phyloP scores from a whole-genome alignment of 306 rosid species.

The Vachellia collinsii region DNA sequence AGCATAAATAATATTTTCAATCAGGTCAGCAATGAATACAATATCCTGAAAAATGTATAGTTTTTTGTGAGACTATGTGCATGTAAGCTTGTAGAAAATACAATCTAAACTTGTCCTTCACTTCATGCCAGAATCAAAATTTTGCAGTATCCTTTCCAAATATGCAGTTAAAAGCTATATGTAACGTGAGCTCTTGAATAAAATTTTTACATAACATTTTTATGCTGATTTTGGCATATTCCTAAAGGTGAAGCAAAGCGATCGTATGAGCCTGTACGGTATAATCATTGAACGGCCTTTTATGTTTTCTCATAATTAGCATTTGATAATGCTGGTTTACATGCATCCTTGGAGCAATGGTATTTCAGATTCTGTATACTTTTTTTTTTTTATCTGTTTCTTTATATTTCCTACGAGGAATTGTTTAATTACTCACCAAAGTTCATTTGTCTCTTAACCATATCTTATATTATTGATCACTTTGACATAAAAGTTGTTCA shows the following conservation, averaged over 20 bases:
- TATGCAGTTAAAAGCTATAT: background rate
- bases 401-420: too few species aligned
- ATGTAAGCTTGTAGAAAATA: background rate
- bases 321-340: background rate
- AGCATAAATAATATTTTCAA: conserved; percentile 24
- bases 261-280: background rate
- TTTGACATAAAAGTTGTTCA: too few species aligned
- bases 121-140: conserved; percentile 4
- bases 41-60: conserved; percentile 10
- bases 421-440: too few species aligned
- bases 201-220: background rate
- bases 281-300: background rate
- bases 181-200: background rate
- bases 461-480: too few species aligned
- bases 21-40: conserved; percentile 59
- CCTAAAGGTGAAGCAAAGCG: conserved; percentile 2
- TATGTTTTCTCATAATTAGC: background rate
- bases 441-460: too few species aligned
- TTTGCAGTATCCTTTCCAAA: background rate
- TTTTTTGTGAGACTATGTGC: background rate
- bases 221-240: conserved; percentile 6
- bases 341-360: too few species aligned
- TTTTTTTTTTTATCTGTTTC: too few species aligned
- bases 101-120: conserved; percentile 26
- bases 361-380: too few species aligned